Evolutionary conservation across 1,284 basidiomycete species (phyloP).

Genomic region (Melampsora occidentalis): DNA sequence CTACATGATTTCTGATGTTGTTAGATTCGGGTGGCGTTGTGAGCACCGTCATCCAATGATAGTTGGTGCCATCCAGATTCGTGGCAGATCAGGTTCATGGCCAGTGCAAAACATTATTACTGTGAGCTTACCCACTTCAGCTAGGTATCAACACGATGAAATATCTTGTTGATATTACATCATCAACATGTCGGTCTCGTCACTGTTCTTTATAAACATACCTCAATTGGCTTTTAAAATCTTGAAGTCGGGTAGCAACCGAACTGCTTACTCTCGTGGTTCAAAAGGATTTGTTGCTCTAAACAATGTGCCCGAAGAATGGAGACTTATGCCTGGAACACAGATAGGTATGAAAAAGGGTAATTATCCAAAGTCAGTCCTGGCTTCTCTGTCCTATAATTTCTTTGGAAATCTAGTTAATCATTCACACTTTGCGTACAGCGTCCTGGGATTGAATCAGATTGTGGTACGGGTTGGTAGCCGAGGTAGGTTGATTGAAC

Average conservation of each 20-base stretch:
- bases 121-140: slow-evolving; percentile 7
- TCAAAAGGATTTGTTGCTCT: slow-evolving; percentile 29
- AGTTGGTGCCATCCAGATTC: slow-evolving; percentile 27
- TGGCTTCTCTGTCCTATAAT: too few species aligned
- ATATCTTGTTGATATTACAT: too few species aligned
- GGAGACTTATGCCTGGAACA: neutral
- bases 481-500: neutral
- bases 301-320: slow-evolving; percentile 23
- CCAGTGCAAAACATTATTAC: slow-evolving; percentile 33
- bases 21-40: slow-evolving; percentile 38
- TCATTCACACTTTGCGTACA: neutral
- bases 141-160: too few species aligned
- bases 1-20: neutral
- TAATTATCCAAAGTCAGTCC: neutral
- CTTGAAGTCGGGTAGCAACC: slow-evolving; percentile 25
- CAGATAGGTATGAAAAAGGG: neutral
- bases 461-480: neutral
- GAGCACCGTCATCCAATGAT: slow-evolving; percentile 35
- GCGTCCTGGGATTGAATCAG: neutral
- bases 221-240: neutral
- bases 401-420: too few species aligned
- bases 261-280: slow-evolving; percentile 21
- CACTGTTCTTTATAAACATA: neutral
- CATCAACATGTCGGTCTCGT: too few species aligned
- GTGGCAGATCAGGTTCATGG: neutral